phyloP scores from a whole-genome alignment of 192 early-diverging fungal species.

The Rhizophagus clarus region DNA sequence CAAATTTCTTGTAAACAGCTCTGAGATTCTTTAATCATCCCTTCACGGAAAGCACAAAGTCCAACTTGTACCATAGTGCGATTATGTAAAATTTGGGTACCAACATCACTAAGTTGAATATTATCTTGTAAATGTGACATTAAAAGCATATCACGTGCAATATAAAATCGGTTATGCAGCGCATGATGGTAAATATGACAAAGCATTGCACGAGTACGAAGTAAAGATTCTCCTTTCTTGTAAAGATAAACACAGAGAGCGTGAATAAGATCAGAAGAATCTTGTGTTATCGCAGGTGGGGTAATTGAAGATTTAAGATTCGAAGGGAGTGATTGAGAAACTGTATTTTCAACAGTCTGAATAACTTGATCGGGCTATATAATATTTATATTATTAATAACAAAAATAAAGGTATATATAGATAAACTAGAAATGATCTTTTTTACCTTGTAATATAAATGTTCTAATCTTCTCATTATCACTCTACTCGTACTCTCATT shows the following conservation, averaged over 20 bases:
- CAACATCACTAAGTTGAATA: conserved; percentile 83
- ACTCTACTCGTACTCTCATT: conserved; percentile 69
- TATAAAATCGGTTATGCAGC: conserved; percentile 91
- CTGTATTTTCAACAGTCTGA: conserved; percentile 63
- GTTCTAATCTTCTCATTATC: conserved; percentile 88
- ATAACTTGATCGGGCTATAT: conserved; percentile 84
- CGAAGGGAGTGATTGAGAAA: conserved; percentile 50
- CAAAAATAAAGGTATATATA: not conserved
- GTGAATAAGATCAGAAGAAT: conserved; percentile 71
- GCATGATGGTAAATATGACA: conserved; percentile 98
- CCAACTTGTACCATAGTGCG: conserved; percentile 96
- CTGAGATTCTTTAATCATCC: conserved; percentile 87
- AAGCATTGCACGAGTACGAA: conserved; percentile 93
- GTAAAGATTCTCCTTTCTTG: conserved; percentile 76
- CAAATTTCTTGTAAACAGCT: conserved; percentile 88
- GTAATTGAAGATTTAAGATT: conserved; percentile 53
- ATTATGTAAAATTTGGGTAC: conserved; percentile 95
- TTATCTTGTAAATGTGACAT: conserved; percentile 99
- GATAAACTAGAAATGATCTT: not conserved
- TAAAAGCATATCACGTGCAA: conserved; percentile 92
- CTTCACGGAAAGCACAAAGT: conserved; percentile 91
- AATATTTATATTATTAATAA: not conserved
- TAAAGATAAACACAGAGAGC: conserved; percentile 89
- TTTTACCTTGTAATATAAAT: conserved; percentile 90
- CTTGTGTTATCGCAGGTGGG: conserved; percentile 42